Base-by-base conservation (phyloP, 2,329 filamentous ascomycete species). In the Echinosphaeria canescens region DNA sequence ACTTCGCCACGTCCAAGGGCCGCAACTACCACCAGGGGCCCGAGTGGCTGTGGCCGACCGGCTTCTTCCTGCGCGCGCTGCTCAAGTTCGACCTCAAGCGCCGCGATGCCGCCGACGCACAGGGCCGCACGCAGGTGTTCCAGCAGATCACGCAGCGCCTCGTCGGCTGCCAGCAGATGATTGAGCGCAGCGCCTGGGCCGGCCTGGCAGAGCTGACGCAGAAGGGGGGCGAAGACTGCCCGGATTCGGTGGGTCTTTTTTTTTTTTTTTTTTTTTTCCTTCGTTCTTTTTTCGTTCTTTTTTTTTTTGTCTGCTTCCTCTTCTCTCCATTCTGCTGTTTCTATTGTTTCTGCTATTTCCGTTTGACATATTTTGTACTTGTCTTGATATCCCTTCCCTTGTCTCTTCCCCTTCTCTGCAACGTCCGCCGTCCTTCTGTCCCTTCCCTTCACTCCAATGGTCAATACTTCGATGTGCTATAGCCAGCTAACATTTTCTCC, bases 21-120 rank as follows among this genome's bases (percentile, higher is more conserved):
- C 65, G 88, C 30, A 98, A 95, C 50, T 98, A 98, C 51, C 88
- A 98, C 48, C 85, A 95, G 48, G 88, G 88, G 4, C 90, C 88
- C 0, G 88, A 98, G 48, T 98, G 88, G 88, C 54, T 93, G 14
- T 98, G 88, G 88, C 90, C 85, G 1, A 85, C 81, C 2, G 88
- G 88, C 4, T 98, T 82, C 56, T 98, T 92, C 59, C 59, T 93
- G 13, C 72, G 90, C 26, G 88, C 88, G 2, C 55, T 98, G 35
- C 62, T 98, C 34, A 78, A 82, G 47, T 95, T 95, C 41, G 82
- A 93, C 44, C 54, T 95, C 26, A 61, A 64, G 54, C 61, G 82
- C 16, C 63, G 80, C 26, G 60, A 62, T 33, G 50, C 48, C 3
- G 37, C 44, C 0, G 59, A 44, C 27, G 44, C 51, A 4, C 64